These are phyloP conservation scores for Fusarium humuli DNA, from an alignment of 2,329 filamentous ascomycete genomes.

Conservation along the genomic window DNA sequence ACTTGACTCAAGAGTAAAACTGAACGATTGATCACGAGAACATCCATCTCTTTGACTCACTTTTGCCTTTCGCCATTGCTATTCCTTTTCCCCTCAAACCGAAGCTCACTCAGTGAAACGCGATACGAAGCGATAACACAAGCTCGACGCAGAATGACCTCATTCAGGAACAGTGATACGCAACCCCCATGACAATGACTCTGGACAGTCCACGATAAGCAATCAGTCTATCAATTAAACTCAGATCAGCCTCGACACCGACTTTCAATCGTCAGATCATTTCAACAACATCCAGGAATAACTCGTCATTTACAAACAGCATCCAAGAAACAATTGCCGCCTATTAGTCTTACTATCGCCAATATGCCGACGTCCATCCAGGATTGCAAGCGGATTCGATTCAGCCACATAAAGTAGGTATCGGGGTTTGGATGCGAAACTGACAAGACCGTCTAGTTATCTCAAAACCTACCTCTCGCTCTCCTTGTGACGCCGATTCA, in stretches of 20 bases:
- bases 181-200: conserved; percentile 13
- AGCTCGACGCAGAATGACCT: conserved; percentile 27
- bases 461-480: background rate
- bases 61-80: background rate
- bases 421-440: conserved; percentile 26
- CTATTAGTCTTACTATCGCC: background rate
- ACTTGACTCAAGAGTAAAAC: conserved; percentile 18
- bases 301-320: conserved; percentile 17
- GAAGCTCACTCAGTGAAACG: conserved; percentile 16
- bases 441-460: conserved; percentile 34
- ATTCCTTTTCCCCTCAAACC: background rate
- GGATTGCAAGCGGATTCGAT: background rate
- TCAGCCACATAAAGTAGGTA: conserved; percentile 34
- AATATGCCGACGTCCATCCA: background rate
- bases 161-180: conserved; percentile 27
- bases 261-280: background rate
- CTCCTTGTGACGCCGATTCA: conserved; percentile 1
- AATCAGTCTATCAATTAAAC: conserved; percentile 4
- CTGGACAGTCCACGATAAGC: conserved; percentile 10
- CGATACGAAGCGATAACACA: conserved; percentile 18
- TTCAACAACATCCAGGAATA: conserved; percentile 5
- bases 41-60: conserved; percentile 9
- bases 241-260: conserved; percentile 8
- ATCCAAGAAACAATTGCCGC: conserved; percentile 1
- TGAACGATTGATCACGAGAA: conserved; percentile 35